These are phyloP conservation scores for Russula sp. DNA, from an alignment of 768 basidiomycete genomes.

Conservation along the genomic window DNA sequence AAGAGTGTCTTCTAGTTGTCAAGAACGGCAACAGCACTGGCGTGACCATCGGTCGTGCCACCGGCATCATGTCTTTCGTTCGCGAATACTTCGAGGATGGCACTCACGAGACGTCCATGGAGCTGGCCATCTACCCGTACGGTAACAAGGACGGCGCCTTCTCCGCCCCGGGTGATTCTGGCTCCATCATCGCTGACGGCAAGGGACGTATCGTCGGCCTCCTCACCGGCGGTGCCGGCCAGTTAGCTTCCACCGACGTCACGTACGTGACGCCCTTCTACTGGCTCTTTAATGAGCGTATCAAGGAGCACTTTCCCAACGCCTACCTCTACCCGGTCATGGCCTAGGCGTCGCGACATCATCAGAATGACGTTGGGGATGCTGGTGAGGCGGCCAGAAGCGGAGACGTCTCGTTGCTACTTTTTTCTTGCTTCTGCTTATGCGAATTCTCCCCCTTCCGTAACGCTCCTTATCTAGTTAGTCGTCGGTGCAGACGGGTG, in stretches of 20 bases:
- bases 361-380: neutral
- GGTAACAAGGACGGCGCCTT: slow-evolving; percentile 18
- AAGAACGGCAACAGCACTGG: too few species aligned
- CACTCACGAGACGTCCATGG: slow-evolving; percentile 19
- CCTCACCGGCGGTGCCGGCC: slow-evolving; percentile 17
- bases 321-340: neutral
- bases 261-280: slow-evolving; percentile 4
- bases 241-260: slow-evolving; percentile 4
- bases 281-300: neutral
- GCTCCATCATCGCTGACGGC: slow-evolving; percentile 23
- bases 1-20: too few species aligned
- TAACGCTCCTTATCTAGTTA: too few species aligned
- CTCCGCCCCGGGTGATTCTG: slow-evolving; percentile 27
- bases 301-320: slow-evolving; percentile 4
- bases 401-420: neutral
- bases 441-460: too few species aligned
- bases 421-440: neutral
- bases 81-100: slow-evolving; percentile 20
- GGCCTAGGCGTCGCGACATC: neutral
- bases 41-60: slow-evolving; percentile 27
- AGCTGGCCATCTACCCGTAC: slow-evolving; percentile 18
- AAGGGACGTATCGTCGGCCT: slow-evolving; percentile 22
- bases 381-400: neutral
- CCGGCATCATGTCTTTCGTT: slow-evolving; percentile 25
- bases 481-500: too few species aligned